These are phyloP conservation scores for Macrotyloma uniflorum DNA, from an alignment of 306 rosid species.

Conservation along the genomic window DNA sequence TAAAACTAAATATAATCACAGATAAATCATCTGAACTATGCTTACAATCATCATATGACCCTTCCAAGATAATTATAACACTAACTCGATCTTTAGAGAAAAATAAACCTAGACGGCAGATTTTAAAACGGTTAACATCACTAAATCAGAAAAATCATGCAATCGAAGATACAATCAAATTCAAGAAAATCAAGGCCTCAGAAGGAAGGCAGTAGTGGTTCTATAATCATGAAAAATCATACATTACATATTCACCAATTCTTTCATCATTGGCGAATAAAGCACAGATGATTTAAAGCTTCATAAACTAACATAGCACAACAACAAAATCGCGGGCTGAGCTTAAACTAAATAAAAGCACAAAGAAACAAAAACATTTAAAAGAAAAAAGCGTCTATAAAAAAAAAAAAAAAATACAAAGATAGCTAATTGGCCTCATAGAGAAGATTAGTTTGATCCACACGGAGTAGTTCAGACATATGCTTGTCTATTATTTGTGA, in stretches of 20 bases:
- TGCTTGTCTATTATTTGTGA: conserved; percentile 64
- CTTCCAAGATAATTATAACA: neutral
- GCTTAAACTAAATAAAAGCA: no score
- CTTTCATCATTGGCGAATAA: conserved; percentile 37
- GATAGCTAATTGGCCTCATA: conserved; percentile 62
- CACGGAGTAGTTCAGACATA: conserved; percentile 80
- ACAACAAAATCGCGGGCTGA: no score
- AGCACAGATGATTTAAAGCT: neutral
- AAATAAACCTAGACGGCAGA: no score
- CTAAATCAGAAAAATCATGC: no score
- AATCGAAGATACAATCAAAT: neutral
- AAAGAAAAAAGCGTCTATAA: rapidly evolving
- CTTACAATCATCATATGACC: conserved; percentile 70
- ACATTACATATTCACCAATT: neutral
- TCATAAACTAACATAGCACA: neutral
- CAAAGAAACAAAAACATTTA: neutral
- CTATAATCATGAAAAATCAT: conserved; percentile 35
- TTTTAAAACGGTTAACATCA: no score
- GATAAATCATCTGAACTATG: conserved; percentile 87
- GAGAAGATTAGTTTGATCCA: conserved; percentile 82
- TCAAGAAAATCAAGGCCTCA: neutral
- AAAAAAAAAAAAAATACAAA: no score
- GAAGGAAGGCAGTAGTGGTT: conserved; percentile 52
- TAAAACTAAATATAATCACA: conserved; percentile 57
- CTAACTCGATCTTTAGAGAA: no score